Evolutionary conservation across 306 rosid species (phyloP).

Genomic region (Quercus cerris): DNA sequence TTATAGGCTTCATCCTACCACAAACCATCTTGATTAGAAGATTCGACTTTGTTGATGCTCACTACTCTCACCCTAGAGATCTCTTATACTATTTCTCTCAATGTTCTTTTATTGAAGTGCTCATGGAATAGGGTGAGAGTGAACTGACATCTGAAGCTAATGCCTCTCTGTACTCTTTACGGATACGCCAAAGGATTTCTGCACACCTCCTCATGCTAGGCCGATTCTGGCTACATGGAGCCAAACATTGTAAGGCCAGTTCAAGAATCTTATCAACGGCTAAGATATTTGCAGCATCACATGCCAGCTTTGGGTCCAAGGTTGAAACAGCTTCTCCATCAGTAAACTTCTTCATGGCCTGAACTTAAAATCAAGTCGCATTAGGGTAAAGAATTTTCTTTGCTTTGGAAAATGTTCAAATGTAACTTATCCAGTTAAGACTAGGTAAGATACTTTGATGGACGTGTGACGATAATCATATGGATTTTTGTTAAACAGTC

Average conservation of each 20-base stretch:
- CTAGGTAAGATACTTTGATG: not conserved
- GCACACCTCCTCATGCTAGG: conserved; percentile 18
- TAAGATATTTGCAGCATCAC: conserved; percentile 38
- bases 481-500: not conserved
- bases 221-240: no score
- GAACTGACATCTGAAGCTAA: conserved; percentile 55
- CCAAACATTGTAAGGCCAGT: conserved; percentile 45
- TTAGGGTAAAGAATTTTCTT: conserved; percentile 1
- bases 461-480: not conserved
- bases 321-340: conserved; percentile 51
- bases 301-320: conserved; percentile 76
- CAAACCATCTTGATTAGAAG: not conserved
- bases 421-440: not conserved
- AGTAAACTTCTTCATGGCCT: conserved; percentile 82
- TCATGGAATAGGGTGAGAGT: not conserved
- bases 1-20: not conserved
- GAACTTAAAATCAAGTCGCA: conserved; percentile 32
- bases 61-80: not conserved
- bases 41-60: not conserved
- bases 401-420: not conserved
- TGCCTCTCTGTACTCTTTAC: conserved; percentile 70
- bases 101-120: conserved; percentile 25
- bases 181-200: conserved; percentile 86
- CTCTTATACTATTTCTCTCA: conserved; percentile 8
- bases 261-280: conserved; percentile 77